Base-by-base conservation (phyloP, 805 yeast genomes). In the Dipodascopsis tothii region DNA sequence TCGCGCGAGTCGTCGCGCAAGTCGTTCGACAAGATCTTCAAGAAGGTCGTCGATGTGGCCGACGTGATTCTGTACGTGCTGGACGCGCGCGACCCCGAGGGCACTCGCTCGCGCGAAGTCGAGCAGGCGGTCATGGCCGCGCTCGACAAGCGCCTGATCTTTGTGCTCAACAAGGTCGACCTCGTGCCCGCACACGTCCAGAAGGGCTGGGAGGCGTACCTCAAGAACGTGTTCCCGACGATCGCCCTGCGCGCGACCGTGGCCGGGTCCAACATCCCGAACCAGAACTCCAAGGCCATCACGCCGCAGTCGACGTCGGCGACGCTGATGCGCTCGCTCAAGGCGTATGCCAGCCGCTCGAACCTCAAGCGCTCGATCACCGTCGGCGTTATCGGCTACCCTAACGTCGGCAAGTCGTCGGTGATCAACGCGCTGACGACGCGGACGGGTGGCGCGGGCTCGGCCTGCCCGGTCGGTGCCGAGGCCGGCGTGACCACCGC, bases 11-110 rank as follows among this genome's bases (percentile, higher is more conserved):
- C 61, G 22, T 64, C 71, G 18, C 58, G 70, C 63, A 88, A 83
- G 62, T 92, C 95, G 4, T 92, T 83, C 61, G 97, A 90, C 63
- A 90, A 88, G 67, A 79, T 90, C 47, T 90, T 88, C 73, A 88
- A 87, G 65, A 74, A 87, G 14, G 96, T 92, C 30, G 88, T 92
- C 19, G 96, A 87, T 48, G 82, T 87, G 19, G 72, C 96, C 1
- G 98, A 90, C 62, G 95, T 90, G 43, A 71, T 90, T 17, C 71
- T 88, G 44, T 90, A 92, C 60, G 96, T 90, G n/a, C 69, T 90
- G 59, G 98, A 90, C 66, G 95, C 98, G 1, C 80, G 98, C 65
- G 96, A 92, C 65, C 98, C 98, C 43, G 95, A 85, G 64, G 80
- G 86, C 17, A 90, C 97, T 2, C 78, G 98, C 60, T 87, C 96